These are phyloP conservation scores for Berberis vulgaris DNA, from an alignment of 164 flowering plant species.

Conservation along the genomic window DNA sequence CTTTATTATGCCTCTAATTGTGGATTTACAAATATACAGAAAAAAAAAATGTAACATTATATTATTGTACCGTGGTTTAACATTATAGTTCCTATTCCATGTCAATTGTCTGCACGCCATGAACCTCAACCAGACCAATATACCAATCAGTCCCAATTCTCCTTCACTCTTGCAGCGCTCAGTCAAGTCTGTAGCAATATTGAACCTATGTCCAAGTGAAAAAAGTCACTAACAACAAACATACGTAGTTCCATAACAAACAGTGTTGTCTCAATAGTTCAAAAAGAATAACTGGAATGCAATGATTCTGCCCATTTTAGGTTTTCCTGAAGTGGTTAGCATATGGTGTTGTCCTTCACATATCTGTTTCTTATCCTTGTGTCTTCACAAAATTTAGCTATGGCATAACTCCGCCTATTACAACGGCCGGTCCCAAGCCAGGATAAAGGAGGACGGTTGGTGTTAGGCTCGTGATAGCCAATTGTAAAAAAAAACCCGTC, in stretches of 20 bases:
- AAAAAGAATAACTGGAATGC: not conserved
- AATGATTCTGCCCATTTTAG: too few relatives aligned
- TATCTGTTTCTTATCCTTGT: too few relatives aligned
- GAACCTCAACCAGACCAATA: conserved; percentile 26
- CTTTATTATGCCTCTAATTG: too few relatives aligned
- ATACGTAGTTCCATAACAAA: not conserved
- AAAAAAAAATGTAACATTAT: not conserved
- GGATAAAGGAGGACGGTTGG: too few relatives aligned
- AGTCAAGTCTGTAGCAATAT: conserved; percentile 23
- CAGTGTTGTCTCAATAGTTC: not conserved
- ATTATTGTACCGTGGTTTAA: conserved; percentile 21
- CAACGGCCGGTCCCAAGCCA: too few relatives aligned
- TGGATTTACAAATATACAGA: too few relatives aligned
- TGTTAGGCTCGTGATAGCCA: too few relatives aligned
- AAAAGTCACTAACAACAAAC: not conserved
- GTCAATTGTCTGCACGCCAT: conserved; percentile 24
- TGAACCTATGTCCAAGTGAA: conserved; percentile 13
- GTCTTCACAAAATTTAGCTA: too few relatives aligned
- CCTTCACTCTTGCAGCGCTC: conserved; percentile 21
- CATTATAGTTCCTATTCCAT: conserved; percentile 28
- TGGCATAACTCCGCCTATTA: too few relatives aligned
- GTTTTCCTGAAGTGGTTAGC: too few relatives aligned
- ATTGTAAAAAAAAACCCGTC: too few relatives aligned
- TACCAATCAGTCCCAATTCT: conserved; percentile 19
- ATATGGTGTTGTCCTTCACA: too few relatives aligned